Percentiles rank a stretch among this genome's conserved stretches.
These are phyloP conservation scores for Phylloporus scabripes DNA, from an alignment of 768 basidiomycete genomes.

Conservation along the genomic window DNA sequence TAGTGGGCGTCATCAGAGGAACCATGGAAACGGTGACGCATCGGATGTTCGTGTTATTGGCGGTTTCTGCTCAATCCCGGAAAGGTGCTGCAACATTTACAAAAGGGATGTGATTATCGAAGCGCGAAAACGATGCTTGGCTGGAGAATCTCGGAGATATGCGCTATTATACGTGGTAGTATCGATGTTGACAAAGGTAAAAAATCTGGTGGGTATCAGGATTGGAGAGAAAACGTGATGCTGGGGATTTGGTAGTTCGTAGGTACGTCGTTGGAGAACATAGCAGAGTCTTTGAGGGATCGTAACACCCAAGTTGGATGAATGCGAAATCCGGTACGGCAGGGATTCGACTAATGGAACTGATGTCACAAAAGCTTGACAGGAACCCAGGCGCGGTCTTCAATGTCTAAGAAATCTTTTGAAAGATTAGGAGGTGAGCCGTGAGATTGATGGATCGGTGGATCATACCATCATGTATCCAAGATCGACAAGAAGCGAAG, in stretches of 20 bases:
- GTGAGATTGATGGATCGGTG: no score
- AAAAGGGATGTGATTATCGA: neutral
- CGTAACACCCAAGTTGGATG: neutral
- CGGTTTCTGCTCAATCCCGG: neutral
- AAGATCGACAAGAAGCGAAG: neutral
- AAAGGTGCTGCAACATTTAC: neutral
- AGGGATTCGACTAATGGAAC: neutral
- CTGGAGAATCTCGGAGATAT: neutral
- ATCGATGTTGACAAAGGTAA: neutral
- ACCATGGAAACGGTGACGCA: neutral
- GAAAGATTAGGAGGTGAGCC: neutral
- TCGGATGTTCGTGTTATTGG: neutral
- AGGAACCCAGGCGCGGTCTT: neutral
- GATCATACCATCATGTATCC: neutral
- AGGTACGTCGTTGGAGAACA: neutral
- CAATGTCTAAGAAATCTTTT: neutral
- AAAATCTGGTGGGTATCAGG: neutral
- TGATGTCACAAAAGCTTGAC: no score
- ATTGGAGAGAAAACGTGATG: neutral
- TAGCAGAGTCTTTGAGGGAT: neutral
- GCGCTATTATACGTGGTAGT: neutral
- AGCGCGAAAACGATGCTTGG: neutral
- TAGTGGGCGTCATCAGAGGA: no score
- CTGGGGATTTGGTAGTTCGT: neutral
- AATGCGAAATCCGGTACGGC: neutral